Evolutionary conservation across 257 asterid species (phyloP).

Genomic region (Rubia yunnanensis): DNA sequence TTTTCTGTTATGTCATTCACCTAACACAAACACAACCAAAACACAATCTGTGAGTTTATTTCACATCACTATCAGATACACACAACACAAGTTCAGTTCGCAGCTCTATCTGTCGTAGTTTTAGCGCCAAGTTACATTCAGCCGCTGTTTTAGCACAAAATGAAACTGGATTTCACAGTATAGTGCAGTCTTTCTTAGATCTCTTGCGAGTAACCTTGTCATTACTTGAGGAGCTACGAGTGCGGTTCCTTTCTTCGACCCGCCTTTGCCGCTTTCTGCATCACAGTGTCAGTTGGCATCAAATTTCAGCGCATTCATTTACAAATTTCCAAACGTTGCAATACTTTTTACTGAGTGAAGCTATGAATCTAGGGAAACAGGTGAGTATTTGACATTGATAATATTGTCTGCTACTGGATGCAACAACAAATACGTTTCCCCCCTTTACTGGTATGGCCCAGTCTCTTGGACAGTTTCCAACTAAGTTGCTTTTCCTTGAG

Average conservation of each 20-base stretch:
- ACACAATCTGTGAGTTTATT: background rate
- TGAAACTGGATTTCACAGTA: background rate
- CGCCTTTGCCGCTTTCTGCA: slow-evolving; percentile 12
- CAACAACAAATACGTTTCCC: background rate
- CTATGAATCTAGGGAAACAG: no score
- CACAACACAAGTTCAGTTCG: background rate
- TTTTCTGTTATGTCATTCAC: no score
- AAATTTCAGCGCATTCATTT: background rate
- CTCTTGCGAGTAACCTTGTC: background rate
- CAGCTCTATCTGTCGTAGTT: no score
- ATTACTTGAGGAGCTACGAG: background rate
- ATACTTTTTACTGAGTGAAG: no score
- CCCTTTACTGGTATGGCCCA: background rate
- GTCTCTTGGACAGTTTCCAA: background rate
- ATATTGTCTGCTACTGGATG: background rate
- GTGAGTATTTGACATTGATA: no score
- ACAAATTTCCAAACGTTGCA: background rate
- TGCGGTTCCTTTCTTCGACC: background rate
- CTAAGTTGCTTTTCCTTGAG: background rate
- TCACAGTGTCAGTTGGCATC: background rate
- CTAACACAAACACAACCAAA: background rate
- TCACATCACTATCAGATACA: background rate
- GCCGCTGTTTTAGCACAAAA: no score
- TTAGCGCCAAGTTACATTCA: no score
- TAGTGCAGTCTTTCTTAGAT: background rate